These are phyloP conservation scores for Saccharomycopsis javanensis DNA, from an alignment of 805 yeast species.

Conservation along the genomic window DNA sequence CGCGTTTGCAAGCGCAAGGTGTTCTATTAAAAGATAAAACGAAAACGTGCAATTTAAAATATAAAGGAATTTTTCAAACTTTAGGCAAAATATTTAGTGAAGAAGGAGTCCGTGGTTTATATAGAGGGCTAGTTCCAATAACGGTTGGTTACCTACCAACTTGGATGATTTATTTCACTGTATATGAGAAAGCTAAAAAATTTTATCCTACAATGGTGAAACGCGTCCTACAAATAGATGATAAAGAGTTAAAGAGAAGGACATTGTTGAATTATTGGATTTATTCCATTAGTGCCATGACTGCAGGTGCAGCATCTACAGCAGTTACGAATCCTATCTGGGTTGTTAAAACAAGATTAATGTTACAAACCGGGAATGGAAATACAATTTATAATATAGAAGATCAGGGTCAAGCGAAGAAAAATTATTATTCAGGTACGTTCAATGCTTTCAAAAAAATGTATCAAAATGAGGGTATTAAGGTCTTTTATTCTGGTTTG, in stretches of 20 bases:
- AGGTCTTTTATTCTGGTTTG: conserved; percentile 80
- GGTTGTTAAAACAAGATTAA: conserved; percentile 92
- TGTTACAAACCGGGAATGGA: conserved; percentile 63
- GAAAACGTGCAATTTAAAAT: conserved; percentile 26
- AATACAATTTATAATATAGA: conserved; percentile 29
- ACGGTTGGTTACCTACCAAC: conserved; percentile 92
- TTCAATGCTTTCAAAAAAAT: conserved; percentile 75
- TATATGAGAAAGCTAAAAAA: conserved; percentile 70
- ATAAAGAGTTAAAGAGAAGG: conserved; percentile 5
- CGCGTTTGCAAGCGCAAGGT: conserved; percentile 90
- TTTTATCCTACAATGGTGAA: conserved; percentile 37
- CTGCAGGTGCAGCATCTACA: conserved; percentile 85
- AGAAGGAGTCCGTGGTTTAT: conserved; percentile 77
- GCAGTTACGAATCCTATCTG: conserved; percentile 88
- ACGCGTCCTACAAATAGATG: conserved; percentile 8
- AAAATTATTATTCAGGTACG: conserved; percentile 58
- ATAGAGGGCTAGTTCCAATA: conserved; percentile 88
- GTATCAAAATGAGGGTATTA: conserved; percentile 68
- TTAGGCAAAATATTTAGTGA: conserved; percentile 55
- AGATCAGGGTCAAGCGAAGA: conserved; percentile 20
- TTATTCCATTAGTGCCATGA: conserved; percentile 51
- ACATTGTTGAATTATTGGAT: conserved; percentile 23
- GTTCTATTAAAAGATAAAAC: conserved; percentile 24
- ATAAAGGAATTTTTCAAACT: conserved; percentile 55
- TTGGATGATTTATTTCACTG: conserved; percentile 92